Evolutionary conservation across 805 yeast genomes (phyloP).

Genomic region (Candida ortonii): DNA sequence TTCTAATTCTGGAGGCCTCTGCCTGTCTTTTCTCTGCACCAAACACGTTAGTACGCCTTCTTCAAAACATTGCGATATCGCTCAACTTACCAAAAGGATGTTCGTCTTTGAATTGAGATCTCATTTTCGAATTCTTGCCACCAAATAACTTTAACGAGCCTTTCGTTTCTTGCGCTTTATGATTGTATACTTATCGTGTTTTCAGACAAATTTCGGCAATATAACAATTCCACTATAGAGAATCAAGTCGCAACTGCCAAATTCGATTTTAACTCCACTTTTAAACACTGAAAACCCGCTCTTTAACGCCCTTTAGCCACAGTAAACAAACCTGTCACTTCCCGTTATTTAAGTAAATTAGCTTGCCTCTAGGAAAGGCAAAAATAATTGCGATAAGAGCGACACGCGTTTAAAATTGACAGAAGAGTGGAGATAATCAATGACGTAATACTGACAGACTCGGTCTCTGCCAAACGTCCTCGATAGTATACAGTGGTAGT

Average conservation of each 20-base stretch:
- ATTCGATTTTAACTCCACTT: too few relatives aligned
- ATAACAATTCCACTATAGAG: too few relatives aligned
- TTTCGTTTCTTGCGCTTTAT: slow-evolving; percentile 1
- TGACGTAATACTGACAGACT: too few relatives aligned
- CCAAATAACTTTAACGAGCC: neutral
- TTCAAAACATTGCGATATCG: neutral
- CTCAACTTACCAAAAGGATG: slow-evolving; percentile 78
- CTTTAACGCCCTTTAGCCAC: too few relatives aligned
- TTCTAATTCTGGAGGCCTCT: slow-evolving; percentile 86
- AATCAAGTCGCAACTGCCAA: too few relatives aligned
- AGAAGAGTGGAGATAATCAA: too few relatives aligned
- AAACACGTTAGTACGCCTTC: slow-evolving; percentile 3
- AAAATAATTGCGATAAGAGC: slow-evolving; percentile 16
- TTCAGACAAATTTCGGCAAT: too few relatives aligned
- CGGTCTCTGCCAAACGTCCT: slow-evolving; percentile 20
- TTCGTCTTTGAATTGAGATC: slow-evolving; percentile 92
- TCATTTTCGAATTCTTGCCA: slow-evolving; percentile 47
- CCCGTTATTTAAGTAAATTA: neutral
- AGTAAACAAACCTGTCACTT: neutral
- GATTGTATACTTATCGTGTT: neutral
- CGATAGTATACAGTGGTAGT: slow-evolving; percentile 2
- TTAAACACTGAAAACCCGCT: neutral
- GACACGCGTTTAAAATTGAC: slow-evolving; percentile 13
- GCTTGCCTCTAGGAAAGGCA: slow-evolving; percentile 15
- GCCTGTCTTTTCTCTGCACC: slow-evolving; percentile 81